Percentiles rank a stretch among this genome's conserved stretches.
These are phyloP conservation scores for Mycena galopus DNA, from an alignment of 768 basidiomycete genomes.

Conservation along the genomic window DNA sequence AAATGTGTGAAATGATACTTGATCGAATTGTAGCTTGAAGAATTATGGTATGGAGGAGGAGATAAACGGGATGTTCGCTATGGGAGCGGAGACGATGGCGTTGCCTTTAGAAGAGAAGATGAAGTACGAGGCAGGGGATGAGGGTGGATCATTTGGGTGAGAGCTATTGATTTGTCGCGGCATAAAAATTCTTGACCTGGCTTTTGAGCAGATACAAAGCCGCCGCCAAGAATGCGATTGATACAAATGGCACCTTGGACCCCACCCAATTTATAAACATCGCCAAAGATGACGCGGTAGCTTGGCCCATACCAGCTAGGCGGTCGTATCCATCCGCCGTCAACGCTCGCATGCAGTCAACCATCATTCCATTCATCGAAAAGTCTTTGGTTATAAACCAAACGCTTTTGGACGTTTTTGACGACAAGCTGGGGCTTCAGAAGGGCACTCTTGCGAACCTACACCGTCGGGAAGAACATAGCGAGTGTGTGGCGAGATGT, in stretches of 20 bases:
- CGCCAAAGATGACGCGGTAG: constrained; percentile 63
- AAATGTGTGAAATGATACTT: no score
- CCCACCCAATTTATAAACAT: constrained; percentile 62
- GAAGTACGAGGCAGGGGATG: constrained; percentile 57
- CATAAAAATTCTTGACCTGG: no score
- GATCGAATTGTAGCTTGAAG: constrained; percentile 57
- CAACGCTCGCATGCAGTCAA: constrained; percentile 52
- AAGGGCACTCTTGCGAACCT: constrained; percentile 51
- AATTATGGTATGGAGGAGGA: constrained; percentile 58
- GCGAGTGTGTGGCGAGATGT: constrained; percentile 59
- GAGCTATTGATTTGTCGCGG: no score
- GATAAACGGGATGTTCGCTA: constrained; percentile 56
- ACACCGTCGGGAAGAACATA: constrained; percentile 51
- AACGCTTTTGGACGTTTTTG: constrained; percentile 57
- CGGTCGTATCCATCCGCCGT: constrained; percentile 59
- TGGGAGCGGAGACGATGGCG: constrained; percentile 55
- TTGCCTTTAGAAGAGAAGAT: constrained; percentile 59
- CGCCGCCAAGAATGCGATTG: constrained; percentile 57
- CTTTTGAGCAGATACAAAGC: constrained; percentile 62
- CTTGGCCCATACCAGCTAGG: constrained; percentile 56
- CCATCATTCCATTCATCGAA: constrained; percentile 41
- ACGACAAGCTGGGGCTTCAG: constrained; percentile 57
- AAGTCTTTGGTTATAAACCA: constrained; percentile 50
- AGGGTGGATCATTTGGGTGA: constrained; percentile 58
- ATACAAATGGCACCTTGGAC: constrained; percentile 59